A percentile compares a stretch with the other conserved stretches of the same genome.
phyloP scores from a whole-genome alignment of 345 rosid species.

The Aquilaria yunnanensis region DNA sequence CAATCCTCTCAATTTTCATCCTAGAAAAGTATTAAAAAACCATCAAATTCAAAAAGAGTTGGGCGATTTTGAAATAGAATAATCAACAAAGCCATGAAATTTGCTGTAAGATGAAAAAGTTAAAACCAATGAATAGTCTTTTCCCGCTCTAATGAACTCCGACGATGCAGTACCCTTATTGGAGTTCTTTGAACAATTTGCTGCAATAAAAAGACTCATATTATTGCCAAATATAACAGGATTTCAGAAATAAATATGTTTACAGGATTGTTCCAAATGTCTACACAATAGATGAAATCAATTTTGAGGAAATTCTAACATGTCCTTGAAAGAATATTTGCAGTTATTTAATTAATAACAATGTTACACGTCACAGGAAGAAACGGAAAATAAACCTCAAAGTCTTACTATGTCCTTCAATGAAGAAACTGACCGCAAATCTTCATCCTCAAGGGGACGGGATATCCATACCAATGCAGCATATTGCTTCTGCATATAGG shows the following conservation, averaged over 20 bases:
- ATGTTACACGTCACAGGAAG: background rate
- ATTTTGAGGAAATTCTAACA: background rate
- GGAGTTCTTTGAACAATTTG: slow-evolving; percentile 82
- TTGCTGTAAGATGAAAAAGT: slow-evolving; percentile 8
- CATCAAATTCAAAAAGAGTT: background rate
- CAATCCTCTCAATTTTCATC: slow-evolving; percentile 84
- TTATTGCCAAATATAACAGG: background rate
- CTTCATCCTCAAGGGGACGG: slow-evolving; percentile 74
- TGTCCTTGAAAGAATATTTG: no score
- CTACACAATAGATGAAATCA: background rate
- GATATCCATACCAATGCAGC: slow-evolving; percentile 94
- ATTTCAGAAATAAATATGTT: background rate
- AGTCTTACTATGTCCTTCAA: slow-evolving; percentile 57
- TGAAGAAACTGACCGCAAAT: slow-evolving; percentile 43
- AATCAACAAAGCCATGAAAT: background rate
- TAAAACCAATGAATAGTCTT: slow-evolving; percentile 76
- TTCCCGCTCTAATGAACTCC: slow-evolving; percentile 88
- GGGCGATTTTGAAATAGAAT: slow-evolving; percentile 7
- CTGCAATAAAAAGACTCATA: slow-evolving; percentile 27
- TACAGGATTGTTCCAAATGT: background rate
- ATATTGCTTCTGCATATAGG: slow-evolving; percentile 71
- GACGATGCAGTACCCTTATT: slow-evolving; percentile 89
- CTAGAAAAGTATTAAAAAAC: slow-evolving; percentile 24
- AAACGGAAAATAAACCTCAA: slow-evolving; percentile 5
- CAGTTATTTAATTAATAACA: background rate